Conservation (phyloP, 2,329 filamentous ascomycete genomes). For the Keithomyces neogunnii region DNA sequence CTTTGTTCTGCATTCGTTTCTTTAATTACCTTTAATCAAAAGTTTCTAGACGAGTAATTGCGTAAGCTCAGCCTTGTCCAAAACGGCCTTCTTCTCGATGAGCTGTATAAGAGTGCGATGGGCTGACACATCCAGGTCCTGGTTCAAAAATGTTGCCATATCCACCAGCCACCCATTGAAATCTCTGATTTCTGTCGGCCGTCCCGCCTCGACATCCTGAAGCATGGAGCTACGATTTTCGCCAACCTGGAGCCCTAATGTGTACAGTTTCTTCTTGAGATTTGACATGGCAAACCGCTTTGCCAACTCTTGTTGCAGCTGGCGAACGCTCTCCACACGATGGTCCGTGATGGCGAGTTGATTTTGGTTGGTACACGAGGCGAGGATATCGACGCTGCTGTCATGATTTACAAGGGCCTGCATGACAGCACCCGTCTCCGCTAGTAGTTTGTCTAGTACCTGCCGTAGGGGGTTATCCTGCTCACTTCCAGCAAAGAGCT, state of each 20-base stretch:
- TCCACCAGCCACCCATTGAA: conserved; percentile 53
- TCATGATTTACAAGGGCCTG: conserved; percentile 57
- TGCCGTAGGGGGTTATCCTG: conserved; percentile 37
- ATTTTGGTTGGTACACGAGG: background rate
- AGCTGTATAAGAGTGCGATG: conserved; percentile 34
- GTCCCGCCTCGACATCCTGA: conserved; percentile 45
- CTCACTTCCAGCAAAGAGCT: conserved; percentile 42
- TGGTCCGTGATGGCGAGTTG: background rate
- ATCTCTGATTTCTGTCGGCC: conserved; percentile 46
- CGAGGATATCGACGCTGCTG: conserved; percentile 30
- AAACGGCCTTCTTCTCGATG: conserved; percentile 27
- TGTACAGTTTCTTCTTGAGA: conserved; percentile 37
- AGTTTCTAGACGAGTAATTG: conserved; percentile 10
- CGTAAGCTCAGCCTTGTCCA: conserved; percentile 27
- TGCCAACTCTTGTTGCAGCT: conserved; percentile 3
- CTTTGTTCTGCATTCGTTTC: background rate
- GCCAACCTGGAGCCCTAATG: conserved; percentile 37
- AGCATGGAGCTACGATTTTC: conserved; percentile 55
- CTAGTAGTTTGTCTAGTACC: conserved; percentile 60
- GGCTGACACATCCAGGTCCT: conserved; percentile 23
- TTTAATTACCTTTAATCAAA: background rate
- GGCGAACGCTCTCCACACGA: background rate
- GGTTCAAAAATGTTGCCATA: conserved; percentile 30
- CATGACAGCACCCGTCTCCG: conserved; percentile 69
- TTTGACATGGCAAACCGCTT: conserved; percentile 31